These are phyloP conservation scores for Exophiala mesophila DNA, from an alignment of 2,329 filamentous ascomycete genomes.

Conservation along the genomic window DNA sequence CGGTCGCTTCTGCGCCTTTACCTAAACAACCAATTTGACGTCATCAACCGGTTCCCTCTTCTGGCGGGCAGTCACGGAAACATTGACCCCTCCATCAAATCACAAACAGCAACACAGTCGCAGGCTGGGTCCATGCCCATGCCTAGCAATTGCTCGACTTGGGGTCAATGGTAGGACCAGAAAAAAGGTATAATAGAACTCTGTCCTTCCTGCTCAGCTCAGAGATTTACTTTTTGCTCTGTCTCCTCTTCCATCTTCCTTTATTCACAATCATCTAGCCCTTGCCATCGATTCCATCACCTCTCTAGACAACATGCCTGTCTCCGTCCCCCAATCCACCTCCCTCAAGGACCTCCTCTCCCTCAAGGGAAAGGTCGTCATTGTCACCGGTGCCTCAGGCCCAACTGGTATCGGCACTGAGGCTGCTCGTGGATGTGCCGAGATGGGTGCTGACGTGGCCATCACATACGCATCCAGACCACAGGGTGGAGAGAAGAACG, in stretches of 20 bases:
- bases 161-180: not conserved
- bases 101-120: too few species aligned
- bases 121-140: too few species aligned
- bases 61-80: too few species aligned
- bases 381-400: constrained; percentile 50
- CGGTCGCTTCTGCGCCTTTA: too few species aligned
- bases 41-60: too few species aligned
- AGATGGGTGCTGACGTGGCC: constrained; percentile 60
- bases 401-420: constrained; percentile 59
- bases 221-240: too few species aligned
- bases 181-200: not conserved
- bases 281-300: not conserved
- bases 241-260: not conserved
- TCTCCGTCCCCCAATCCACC: constrained; percentile 21
- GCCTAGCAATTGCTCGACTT: not conserved
- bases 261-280: not conserved
- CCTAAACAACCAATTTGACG: too few species aligned
- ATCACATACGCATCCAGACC: constrained; percentile 63
- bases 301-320: constrained; percentile 22
- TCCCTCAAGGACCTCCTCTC: constrained; percentile 41
- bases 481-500: constrained; percentile 61
- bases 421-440: constrained; percentile 60
- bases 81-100: too few species aligned
- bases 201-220: constrained; percentile 1
- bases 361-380: constrained; percentile 44